These are phyloP conservation scores for Tulasnella sp. DNA, from an alignment of 768 basidiomycete species.

Conservation along the genomic window DNA sequence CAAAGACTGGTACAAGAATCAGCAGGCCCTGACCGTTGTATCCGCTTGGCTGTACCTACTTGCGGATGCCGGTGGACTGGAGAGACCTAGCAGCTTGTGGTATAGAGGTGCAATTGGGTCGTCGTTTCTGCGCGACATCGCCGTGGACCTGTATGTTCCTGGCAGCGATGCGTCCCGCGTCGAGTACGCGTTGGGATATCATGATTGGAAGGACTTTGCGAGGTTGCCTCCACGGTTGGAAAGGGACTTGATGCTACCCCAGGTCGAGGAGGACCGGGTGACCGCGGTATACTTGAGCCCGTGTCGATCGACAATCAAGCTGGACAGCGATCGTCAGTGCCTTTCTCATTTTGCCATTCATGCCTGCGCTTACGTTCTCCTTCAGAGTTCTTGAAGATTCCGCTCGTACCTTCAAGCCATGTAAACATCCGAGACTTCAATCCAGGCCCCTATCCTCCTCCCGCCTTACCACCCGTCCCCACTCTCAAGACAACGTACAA, in stretches of 20 bases:
- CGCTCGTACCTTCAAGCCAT: not conserved
- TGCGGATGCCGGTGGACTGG: not conserved
- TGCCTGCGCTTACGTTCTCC: not conserved
- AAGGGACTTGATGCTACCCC: not conserved
- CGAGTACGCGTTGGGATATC: not conserved
- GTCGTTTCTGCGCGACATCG: not conserved
- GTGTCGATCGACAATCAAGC: not conserved
- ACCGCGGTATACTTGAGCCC: not conserved
- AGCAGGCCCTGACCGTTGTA: not conserved
- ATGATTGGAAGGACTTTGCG: not conserved
- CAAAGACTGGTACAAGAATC: not conserved
- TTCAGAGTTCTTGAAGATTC: not conserved
- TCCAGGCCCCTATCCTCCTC: not conserved
- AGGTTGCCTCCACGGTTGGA: not conserved
- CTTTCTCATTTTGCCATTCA: too few relatives aligned
- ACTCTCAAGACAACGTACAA: not conserved
- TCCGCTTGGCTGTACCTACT: not conserved
- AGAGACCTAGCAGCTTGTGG: not conserved
- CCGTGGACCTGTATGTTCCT: not conserved
- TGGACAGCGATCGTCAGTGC: not conserved
- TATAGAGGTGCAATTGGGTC: not conserved
- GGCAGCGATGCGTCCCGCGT: not conserved
- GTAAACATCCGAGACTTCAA: not conserved
- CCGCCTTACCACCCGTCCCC: not conserved
- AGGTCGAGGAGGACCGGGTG: not conserved